A percentile compares a stretch with the other conserved stretches of the same genome.
phyloP scores from a whole-genome alignment of 2,329 filamentous ascomycete genomes.

The Basipetospora chlamydospora region DNA sequence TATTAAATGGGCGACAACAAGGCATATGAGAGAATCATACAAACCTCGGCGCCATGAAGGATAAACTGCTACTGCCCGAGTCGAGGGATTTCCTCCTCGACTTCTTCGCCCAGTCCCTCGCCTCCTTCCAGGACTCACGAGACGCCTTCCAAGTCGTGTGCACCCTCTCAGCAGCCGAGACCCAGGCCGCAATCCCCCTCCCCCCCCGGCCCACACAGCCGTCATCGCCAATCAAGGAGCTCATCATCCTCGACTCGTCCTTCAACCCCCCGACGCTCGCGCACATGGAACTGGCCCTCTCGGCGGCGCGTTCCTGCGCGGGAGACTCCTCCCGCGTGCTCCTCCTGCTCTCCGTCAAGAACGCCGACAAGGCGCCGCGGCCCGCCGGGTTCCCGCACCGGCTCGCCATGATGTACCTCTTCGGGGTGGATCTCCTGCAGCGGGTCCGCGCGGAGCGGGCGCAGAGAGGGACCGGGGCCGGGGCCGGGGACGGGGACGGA shows the following conservation, averaged over 20 bases:
- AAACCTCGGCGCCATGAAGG: neutral
- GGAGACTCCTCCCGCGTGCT: slow-evolving; percentile 27
- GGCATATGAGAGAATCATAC: neutral
- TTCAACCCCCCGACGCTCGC: slow-evolving; percentile 55
- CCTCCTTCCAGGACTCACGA: slow-evolving; percentile 26
- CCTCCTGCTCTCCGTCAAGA: slow-evolving; percentile 46
- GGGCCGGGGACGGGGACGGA: too few relatives aligned
- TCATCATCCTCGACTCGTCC: slow-evolving; percentile 51
- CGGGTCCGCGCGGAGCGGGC: neutral
- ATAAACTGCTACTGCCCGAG: neutral
- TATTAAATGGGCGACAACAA: neutral
- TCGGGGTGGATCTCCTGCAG: slow-evolving; percentile 40
- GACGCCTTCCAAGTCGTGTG: slow-evolving; percentile 30
- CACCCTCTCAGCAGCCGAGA: too few relatives aligned
- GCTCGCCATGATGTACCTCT: slow-evolving; percentile 56
- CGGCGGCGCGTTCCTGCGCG: slow-evolving; percentile 21
- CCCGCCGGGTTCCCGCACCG: slow-evolving; percentile 55
- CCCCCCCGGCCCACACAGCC: too few relatives aligned
- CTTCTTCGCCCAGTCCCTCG: slow-evolving; percentile 29
- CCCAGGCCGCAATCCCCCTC: too few relatives aligned
- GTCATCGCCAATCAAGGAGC: slow-evolving; percentile 10
- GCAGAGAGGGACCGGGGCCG: too few relatives aligned
- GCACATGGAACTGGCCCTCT: slow-evolving; percentile 41
- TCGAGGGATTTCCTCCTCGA: slow-evolving; percentile 14
- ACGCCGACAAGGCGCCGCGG: slow-evolving; percentile 51